Percentiles rank a stretch among this genome's conserved stretches.
Conservation (phyloP, 176 grass and related monocot species). For the Secale cereale region DNA sequence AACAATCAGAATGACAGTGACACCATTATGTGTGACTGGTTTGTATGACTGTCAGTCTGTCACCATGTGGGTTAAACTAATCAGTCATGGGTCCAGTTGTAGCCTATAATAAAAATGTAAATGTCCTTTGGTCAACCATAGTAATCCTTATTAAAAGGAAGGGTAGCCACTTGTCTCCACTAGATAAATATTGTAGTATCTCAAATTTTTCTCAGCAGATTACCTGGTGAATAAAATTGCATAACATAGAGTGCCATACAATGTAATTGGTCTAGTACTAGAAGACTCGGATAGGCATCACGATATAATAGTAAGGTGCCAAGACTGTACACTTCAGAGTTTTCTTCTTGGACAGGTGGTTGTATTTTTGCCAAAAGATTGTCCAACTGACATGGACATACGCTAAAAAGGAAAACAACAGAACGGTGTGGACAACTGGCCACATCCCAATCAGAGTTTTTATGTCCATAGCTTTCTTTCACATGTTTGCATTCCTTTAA, state of each 20-base stretch:
- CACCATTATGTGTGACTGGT: not conserved
- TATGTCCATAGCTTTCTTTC: not conserved
- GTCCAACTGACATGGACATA: conserved; percentile 24
- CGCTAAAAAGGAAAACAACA: conserved; percentile 21
- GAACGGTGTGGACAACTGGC: not conserved
- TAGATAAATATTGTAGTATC: not conserved
- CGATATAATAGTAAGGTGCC: not conserved
- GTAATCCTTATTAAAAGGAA: not conserved
- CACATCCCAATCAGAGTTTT: conserved; percentile 1
- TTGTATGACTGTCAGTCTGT: not conserved
- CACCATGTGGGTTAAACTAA: not conserved
- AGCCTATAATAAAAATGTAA: conserved; percentile 6
- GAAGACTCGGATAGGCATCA: not conserved
- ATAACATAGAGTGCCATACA: not conserved
- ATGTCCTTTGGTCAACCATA: not conserved
- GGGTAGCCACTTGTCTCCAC: not conserved
- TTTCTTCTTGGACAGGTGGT: conserved; percentile 14
- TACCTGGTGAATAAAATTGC: not conserved
- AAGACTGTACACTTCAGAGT: conserved; percentile 23
- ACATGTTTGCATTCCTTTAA: not conserved
- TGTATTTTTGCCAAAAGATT: conserved; percentile 24
- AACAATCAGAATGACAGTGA: not conserved
- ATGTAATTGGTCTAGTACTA: not conserved
- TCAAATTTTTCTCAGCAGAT: not conserved
- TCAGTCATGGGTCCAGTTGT: not conserved